Evolutionary conservation across 768 basidiomycete species (phyloP).

Genomic region (Thelephora ganbajun): DNA sequence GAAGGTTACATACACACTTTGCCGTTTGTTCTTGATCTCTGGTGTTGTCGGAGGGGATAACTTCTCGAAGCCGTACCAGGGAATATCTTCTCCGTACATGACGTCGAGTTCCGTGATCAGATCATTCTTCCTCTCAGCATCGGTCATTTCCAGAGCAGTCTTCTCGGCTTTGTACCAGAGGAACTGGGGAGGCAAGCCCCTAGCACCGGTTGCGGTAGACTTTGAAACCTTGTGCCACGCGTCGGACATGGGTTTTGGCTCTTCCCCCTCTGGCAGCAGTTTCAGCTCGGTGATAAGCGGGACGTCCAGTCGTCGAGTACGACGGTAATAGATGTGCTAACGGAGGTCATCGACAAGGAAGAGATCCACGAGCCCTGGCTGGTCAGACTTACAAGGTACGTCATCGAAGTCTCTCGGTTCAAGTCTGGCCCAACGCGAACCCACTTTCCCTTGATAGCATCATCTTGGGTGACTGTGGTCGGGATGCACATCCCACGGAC

Average conservation of each 20-base stretch:
- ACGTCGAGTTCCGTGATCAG: constrained; percentile 90
- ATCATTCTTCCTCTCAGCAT: constrained; percentile 35
- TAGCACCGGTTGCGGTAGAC: constrained; percentile 52
- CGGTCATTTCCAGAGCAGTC: constrained; percentile 44
- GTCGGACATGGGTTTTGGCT: constrained; percentile 29
- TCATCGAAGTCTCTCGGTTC: constrained; percentile 48
- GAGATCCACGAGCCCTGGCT: neutral
- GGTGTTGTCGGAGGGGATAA: constrained; percentile 39
- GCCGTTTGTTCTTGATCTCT: constrained; percentile 21
- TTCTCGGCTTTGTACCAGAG: constrained; percentile 74
- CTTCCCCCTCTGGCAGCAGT: constrained; percentile 43
- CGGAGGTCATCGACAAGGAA: constrained; percentile 7
- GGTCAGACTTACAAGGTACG: constrained; percentile 37
- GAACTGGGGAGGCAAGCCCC: constrained; percentile 32
- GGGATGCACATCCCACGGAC: constrained; percentile 44
- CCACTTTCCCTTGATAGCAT: constrained; percentile 78
- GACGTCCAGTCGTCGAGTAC: constrained; percentile 72
- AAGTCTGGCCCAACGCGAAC: constrained; percentile 76
- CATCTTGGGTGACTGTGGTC: constrained; percentile 49
- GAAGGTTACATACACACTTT: constrained; percentile 51
- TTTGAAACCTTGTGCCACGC: constrained; percentile 51
- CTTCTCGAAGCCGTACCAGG: constrained; percentile 81
- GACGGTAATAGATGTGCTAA: constrained; percentile 68
- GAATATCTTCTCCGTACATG: constrained; percentile 67
- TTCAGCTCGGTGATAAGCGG: constrained; percentile 63